Percentiles rank a stretch among this genome's conserved stretches.
Conservation (phyloP, 768 basidiomycete genomes). For the Omphalotus guepiniiformis region DNA sequence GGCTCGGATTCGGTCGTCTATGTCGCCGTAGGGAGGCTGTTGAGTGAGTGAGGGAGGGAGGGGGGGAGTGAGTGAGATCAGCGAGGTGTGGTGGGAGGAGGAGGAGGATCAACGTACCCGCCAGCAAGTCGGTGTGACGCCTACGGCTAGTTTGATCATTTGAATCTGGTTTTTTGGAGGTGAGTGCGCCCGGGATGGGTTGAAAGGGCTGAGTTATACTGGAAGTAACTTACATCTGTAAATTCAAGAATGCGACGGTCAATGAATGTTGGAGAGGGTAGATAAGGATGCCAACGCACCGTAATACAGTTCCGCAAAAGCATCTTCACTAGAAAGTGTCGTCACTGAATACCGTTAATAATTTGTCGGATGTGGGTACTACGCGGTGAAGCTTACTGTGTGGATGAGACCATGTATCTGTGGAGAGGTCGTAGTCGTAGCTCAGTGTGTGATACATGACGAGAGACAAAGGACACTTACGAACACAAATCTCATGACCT, state of each 20-base stretch:
- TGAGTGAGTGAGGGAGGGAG: background rate
- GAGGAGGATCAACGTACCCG: conserved; percentile 31
- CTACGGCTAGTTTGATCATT: conserved; percentile 49
- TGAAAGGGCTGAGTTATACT: background rate
- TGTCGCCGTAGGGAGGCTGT: conserved; percentile 61
- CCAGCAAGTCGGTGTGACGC: conserved; percentile 60
- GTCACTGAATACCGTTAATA: conserved; percentile 39
- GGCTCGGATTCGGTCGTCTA: conserved; percentile 73
- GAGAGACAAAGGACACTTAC: conserved; percentile 33
- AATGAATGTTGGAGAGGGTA: background rate
- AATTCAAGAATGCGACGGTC: no score
- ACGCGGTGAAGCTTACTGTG: conserved; percentile 36
- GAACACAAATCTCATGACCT: conserved; percentile 59
- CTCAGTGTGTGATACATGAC: background rate
- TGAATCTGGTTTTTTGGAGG: conserved; percentile 29
- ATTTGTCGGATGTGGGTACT: background rate
- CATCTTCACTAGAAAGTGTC: conserved; percentile 53
- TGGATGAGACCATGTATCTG: conserved; percentile 53
- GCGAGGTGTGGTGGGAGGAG: background rate
- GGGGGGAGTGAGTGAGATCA: no score
- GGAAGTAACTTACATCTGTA: background rate
- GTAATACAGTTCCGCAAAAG: conserved; percentile 78
- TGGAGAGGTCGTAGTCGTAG: conserved; percentile 1
- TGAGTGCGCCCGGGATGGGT: background rate
- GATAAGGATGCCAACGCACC: conserved; percentile 35